Evolutionary conservation across 345 rosid genomes (phyloP).

Genomic region (Nephelium lappaceum): DNA sequence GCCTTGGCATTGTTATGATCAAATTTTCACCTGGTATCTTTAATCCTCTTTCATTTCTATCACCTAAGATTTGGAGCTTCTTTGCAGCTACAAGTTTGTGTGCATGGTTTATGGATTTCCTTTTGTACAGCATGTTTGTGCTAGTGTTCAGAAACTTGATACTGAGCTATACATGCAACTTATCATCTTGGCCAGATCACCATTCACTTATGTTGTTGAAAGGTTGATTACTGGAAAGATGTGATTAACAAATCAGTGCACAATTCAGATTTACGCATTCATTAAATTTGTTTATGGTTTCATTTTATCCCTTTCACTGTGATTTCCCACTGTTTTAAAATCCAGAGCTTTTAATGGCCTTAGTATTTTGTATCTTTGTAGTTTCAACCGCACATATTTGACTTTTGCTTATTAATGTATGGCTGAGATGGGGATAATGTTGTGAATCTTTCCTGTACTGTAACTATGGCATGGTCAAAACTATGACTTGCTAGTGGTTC

Average conservation of each 20-base stretch:
- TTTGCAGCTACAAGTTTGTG: background rate
- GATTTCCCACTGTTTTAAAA: background rate
- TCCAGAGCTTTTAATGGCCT: background rate
- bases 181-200: background rate
- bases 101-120: background rate
- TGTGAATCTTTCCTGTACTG: background rate
- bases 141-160: background rate
- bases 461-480: background rate
- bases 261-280: background rate
- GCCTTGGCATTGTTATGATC: background rate
- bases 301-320: background rate
- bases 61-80: background rate
- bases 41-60: background rate
- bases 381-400: background rate
- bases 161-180: background rate
- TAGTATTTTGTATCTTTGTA: background rate
- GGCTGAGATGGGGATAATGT: background rate
- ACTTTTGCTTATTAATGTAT: constrained; percentile 19
- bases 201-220: background rate
- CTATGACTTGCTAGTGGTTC: constrained; percentile 8
- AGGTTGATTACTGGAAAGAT: background rate
- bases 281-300: background rate
- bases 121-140: background rate
- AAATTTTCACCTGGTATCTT: background rate
- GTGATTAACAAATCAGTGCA: background rate